phyloP scores from a whole-genome alignment of 2,329 filamentous ascomycete species.

The Botrytis fabae region DNA sequence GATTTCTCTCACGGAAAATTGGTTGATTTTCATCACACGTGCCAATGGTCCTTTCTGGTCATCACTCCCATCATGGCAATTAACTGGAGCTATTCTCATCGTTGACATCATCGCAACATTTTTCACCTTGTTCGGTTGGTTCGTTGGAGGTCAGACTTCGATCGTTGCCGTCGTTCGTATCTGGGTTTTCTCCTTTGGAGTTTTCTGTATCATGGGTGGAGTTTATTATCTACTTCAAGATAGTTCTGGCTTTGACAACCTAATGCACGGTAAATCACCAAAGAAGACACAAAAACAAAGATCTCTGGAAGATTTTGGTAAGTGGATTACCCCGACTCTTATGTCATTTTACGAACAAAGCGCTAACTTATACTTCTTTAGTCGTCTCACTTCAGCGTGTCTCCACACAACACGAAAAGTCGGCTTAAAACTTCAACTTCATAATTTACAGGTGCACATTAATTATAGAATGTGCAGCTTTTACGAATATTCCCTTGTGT shows the following conservation, averaged over 20 bases:
- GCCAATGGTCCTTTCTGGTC: slow-evolving; percentile 92
- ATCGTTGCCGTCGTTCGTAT: slow-evolving; percentile 85
- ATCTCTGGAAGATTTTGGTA: slow-evolving; percentile 86
- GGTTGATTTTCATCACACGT: slow-evolving; percentile 95
- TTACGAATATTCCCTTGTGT: slow-evolving; percentile 21
- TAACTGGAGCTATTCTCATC: slow-evolving; percentile 72
- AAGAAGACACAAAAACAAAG: slow-evolving; percentile 82
- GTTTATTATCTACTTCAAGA: slow-evolving; percentile 80
- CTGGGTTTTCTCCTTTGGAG: slow-evolving; percentile 88
- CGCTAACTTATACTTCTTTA: slow-evolving; percentile 53
- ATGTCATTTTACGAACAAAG: slow-evolving; percentile 15
- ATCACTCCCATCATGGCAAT: slow-evolving; percentile 83
- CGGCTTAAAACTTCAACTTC: slow-evolving; percentile 53
- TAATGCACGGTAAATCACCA: slow-evolving; percentile 87
- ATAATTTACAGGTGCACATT: slow-evolving; percentile 22
- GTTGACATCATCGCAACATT: slow-evolving; percentile 84
- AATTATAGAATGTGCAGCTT: slow-evolving; percentile 19
- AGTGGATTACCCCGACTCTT: slow-evolving; percentile 44
- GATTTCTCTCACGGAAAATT: slow-evolving; percentile 89
- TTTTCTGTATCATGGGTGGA: slow-evolving; percentile 79
- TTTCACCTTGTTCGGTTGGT: slow-evolving; percentile 85
- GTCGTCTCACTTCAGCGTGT: slow-evolving; percentile 88
- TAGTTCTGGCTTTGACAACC: slow-evolving; percentile 80
- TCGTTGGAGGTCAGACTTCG: slow-evolving; percentile 67
- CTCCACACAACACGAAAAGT: slow-evolving; percentile 90